phyloP scores from a whole-genome alignment of 306 rosid genomes.

The Cucumis sativus region DNA sequence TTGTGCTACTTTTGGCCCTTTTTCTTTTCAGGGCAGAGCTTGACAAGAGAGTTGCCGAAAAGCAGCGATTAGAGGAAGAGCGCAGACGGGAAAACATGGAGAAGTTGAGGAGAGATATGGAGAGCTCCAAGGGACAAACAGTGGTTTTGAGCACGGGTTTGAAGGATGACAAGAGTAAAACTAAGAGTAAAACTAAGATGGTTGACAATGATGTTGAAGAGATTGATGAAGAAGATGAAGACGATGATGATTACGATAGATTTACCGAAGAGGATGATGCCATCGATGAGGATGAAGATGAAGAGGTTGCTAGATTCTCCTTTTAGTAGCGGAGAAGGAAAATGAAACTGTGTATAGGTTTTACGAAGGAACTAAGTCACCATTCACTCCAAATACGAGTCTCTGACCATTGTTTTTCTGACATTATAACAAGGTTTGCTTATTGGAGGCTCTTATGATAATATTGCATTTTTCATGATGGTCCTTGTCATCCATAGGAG shows the following conservation, averaged over 20 bases:
- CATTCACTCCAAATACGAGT: background rate
- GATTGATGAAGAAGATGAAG: conserved; percentile 20
- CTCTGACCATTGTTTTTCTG: background rate
- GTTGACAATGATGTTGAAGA: conserved; percentile 34
- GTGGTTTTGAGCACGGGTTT: conserved; percentile 71
- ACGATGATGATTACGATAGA: conserved; percentile 27
- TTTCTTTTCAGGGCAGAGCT: conserved; percentile 51
- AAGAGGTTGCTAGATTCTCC: conserved; percentile 36
- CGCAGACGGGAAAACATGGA: conserved; percentile 61
- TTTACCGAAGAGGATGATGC: conserved; percentile 36
- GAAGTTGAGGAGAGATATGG: conserved; percentile 63
- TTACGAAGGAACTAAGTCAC: background rate
- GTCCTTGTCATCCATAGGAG: background rate
- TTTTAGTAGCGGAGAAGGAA: conserved; percentile 7
- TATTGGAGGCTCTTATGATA: background rate
- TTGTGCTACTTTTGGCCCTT: conserved; percentile 1
- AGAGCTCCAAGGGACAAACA: conserved; percentile 42
- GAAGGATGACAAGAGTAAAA: conserved; percentile 31
- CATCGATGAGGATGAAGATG: conserved; percentile 45
- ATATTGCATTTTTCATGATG: background rate
- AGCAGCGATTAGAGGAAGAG: conserved; percentile 67
- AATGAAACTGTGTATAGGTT: background rate
- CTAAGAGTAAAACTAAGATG: conserved; percentile 25
- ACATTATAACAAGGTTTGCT: background rate
- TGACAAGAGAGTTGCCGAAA: conserved; percentile 68